Evolutionary conservation across 2,329 filamentous ascomycete species (phyloP).

Genomic region (Pseudocercospora fuligena): DNA sequence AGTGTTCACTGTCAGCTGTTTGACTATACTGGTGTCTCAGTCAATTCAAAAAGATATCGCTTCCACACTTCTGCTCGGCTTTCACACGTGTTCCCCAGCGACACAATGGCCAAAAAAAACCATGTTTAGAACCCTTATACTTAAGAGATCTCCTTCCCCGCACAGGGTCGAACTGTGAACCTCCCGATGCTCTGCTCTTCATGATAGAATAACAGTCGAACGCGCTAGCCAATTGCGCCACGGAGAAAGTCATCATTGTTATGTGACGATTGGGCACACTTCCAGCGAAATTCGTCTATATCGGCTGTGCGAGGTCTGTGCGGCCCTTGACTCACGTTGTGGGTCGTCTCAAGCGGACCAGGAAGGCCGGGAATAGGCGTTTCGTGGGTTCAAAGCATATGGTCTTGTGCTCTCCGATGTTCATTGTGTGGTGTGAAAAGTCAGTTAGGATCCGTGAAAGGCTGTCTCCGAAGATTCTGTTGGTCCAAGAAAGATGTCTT

Average conservation of each 20-base stretch:
- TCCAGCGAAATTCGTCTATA: background rate
- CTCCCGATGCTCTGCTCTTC: background rate
- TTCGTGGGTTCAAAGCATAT: background rate
- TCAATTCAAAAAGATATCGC: too few relatives aligned
- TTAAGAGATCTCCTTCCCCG: background rate
- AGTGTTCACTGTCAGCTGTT: too few relatives aligned
- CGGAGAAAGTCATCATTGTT: background rate
- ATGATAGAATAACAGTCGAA: background rate
- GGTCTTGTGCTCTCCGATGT: background rate
- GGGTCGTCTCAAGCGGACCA: background rate
- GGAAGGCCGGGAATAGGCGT: background rate
- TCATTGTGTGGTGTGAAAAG: background rate
- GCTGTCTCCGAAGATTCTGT: background rate
- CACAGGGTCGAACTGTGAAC: background rate
- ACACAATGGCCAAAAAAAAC: too few relatives aligned
- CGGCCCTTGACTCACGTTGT: background rate
- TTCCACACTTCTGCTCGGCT: too few relatives aligned
- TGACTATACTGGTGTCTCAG: too few relatives aligned
- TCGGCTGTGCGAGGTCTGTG: background rate
- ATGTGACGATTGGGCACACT: background rate
- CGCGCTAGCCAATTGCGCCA: slow-evolving; percentile 9
- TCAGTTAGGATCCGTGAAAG: background rate
- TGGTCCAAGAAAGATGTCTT: background rate
- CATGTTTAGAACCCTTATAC: too few relatives aligned
- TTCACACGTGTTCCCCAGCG: too few relatives aligned